Evolutionary conservation across 2,329 filamentous ascomycete species (phyloP).

Genomic region (Diaporthe sp.): DNA sequence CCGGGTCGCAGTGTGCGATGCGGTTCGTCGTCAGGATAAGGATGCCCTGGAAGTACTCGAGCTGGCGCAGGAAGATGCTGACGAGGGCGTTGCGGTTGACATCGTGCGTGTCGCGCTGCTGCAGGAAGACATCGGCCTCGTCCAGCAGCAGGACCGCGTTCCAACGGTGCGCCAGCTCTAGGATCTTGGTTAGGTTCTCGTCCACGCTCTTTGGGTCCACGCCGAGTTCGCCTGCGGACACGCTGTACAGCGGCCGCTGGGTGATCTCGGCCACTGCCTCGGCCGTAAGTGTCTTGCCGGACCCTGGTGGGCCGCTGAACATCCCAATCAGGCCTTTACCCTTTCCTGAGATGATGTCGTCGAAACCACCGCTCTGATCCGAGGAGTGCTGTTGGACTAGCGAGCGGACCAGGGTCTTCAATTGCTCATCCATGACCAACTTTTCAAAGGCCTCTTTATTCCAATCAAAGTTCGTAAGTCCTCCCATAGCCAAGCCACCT

Average conservation of each 20-base stretch:
- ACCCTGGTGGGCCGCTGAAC: conserved; percentile 50
- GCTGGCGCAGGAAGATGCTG: conserved; percentile 49
- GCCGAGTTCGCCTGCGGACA: conserved; percentile 57
- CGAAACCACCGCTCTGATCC: neutral
- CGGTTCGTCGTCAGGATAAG: conserved; percentile 54
- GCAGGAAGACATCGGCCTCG: conserved; percentile 60
- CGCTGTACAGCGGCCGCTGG: conserved; percentile 54
- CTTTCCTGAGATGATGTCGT: conserved; percentile 46
- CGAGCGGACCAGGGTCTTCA: neutral
- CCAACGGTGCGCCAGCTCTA: conserved; percentile 56
- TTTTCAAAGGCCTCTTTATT: neutral
- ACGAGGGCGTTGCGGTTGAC: conserved; percentile 58
- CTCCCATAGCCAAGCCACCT: neutral
- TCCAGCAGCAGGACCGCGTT: conserved; percentile 59
- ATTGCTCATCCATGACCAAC: neutral
- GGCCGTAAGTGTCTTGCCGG: conserved; percentile 52
- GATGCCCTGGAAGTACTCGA: conserved; percentile 55
- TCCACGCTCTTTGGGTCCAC: conserved; percentile 52
- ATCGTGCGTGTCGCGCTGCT: conserved; percentile 49
- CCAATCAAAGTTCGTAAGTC: neutral
- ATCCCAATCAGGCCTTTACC: conserved; percentile 51
- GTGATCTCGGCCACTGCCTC: conserved; percentile 52
- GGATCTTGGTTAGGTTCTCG: conserved; percentile 49
- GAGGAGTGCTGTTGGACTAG: neutral
- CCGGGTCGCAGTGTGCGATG: no score